These are phyloP conservation scores for Irpex sp. DNA, from an alignment of 1,284 basidiomycete genomes.

Conservation along the genomic window DNA sequence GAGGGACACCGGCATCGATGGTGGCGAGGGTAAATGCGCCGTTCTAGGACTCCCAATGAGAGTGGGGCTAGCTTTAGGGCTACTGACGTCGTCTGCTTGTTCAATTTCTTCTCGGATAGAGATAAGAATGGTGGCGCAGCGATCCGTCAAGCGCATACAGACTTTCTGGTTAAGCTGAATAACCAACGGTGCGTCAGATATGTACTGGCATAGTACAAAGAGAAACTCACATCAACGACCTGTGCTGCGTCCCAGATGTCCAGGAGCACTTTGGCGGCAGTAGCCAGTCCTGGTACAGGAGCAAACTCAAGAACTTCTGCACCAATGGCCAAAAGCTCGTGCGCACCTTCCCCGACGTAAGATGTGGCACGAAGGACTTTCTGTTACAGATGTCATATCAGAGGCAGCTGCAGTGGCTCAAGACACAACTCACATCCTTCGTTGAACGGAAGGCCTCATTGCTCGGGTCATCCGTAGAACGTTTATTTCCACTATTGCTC, in stretches of 20 bases:
- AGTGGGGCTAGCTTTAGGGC: neutral
- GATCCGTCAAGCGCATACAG: slow-evolving; percentile 47
- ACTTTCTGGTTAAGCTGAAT: slow-evolving; percentile 51
- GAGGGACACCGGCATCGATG: neutral
- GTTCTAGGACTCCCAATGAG: neutral
- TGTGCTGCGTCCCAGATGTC: slow-evolving; percentile 61
- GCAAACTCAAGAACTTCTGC: slow-evolving; percentile 50
- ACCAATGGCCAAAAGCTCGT: slow-evolving; percentile 43
- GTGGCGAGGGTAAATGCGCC: neutral
- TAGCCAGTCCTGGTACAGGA: slow-evolving; percentile 52
- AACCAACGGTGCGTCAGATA: neutral
- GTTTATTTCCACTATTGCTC: neutral
- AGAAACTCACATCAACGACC: slow-evolving; percentile 52
- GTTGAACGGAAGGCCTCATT: neutral
- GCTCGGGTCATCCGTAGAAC: neutral
- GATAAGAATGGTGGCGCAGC: slow-evolving; percentile 47
- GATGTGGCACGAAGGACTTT: slow-evolving; percentile 1
- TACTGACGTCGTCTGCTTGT: slow-evolving; percentile 29
- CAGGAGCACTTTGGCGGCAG: slow-evolving; percentile 49
- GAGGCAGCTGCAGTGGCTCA: neutral
- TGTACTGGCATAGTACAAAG: neutral
- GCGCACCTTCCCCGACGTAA: slow-evolving; percentile 20
- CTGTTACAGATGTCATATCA: neutral
- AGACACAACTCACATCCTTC: neutral
- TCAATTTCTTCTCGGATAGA: slow-evolving; percentile 42